phyloP scores from a whole-genome alignment of 2,329 filamentous ascomycete species.

The Coniella lustricola region DNA sequence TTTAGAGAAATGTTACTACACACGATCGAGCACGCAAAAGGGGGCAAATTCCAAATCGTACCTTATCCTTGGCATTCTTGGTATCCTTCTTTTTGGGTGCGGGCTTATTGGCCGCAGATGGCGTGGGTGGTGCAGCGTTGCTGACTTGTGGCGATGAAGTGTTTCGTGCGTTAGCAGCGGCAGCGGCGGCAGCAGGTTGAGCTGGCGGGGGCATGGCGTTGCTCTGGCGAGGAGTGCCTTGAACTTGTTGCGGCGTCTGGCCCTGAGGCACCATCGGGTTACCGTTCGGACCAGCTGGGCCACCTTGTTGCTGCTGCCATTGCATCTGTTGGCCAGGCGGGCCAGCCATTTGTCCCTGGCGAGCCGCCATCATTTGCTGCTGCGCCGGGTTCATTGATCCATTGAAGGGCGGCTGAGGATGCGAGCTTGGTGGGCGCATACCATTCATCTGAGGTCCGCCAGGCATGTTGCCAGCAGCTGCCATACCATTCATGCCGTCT shows the following conservation, averaged over 20 bases:
- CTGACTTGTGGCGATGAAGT: conserved; percentile 57
- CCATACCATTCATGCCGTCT: conserved; percentile 40
- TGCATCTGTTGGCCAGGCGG: conserved; percentile 39
- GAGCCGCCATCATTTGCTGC: conserved; percentile 53
- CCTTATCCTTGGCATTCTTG: conserved; percentile 61
- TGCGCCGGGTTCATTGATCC: conserved; percentile 54
- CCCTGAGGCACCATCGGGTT: conserved; percentile 36
- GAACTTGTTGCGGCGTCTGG: conserved; percentile 46
- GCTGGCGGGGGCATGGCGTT: conserved; percentile 56
- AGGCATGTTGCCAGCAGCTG: conserved; percentile 42
- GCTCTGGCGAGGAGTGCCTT: conserved; percentile 67
- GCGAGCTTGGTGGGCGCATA: conserved; percentile 64
- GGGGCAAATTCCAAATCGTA: conserved; percentile 32
- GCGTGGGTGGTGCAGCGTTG: conserved; percentile 66
- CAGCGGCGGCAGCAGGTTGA: conserved; percentile 42
- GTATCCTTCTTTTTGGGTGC: conserved; percentile 71
- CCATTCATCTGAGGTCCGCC: conserved; percentile 52
- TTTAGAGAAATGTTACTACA: conserved; percentile 15
- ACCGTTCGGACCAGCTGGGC: conserved; percentile 31
- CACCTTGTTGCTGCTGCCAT: conserved; percentile 35
- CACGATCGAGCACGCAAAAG: conserved; percentile 9
- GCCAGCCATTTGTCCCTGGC: conserved; percentile 26
- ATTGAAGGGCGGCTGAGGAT: conserved; percentile 49
- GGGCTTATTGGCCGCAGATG: conserved; percentile 64
- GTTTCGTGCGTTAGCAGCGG: conserved; percentile 43